Evolutionary conservation across 306 rosid genomes (phyloP).

Genomic region (Delonix regia): DNA sequence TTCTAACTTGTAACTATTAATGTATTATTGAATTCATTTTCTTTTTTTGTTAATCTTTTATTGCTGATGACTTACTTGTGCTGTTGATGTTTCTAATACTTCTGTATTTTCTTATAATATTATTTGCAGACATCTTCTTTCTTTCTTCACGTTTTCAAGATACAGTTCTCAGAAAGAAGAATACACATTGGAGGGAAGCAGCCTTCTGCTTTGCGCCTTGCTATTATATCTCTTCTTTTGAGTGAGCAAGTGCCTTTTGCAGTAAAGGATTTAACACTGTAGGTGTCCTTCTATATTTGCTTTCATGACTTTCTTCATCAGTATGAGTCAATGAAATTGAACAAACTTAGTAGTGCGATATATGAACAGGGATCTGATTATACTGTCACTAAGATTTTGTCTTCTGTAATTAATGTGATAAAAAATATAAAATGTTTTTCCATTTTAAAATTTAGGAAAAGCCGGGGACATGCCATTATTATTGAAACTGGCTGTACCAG

Average conservation of each 20-base stretch:
- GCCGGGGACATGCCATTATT: conserved; percentile 14
- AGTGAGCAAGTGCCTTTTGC: conserved; percentile 86
- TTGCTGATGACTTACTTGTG: conserved; percentile 5
- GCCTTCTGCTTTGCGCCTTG: conserved; percentile 80
- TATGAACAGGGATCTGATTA: conserved; percentile 22
- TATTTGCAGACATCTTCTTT: conserved; percentile 84
- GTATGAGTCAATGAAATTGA: conserved; percentile 32
- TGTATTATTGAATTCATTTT: background rate
- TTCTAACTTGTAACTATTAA: background rate
- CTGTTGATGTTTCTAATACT: conserved; percentile 34
- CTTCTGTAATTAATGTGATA: conserved; percentile 7
- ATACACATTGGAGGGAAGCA: conserved; percentile 88
- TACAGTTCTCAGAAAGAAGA: conserved; percentile 75
- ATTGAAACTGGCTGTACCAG: conserved; percentile 15
- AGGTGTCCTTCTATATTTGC: conserved; percentile 50
- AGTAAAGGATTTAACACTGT: conserved; percentile 68
- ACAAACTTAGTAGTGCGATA: conserved; percentile 10
- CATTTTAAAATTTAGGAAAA: background rate
- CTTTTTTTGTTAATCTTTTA: background rate
- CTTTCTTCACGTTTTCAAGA: conserved; percentile 90
- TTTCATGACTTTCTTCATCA: conserved; percentile 24
- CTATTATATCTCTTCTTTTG: conserved; percentile 73
- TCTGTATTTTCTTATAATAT: conserved; percentile 16
- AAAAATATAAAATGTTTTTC: conserved; percentile 6
- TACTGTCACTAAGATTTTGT: background rate